A percentile compares a stretch with the other conserved stretches of the same genome.
Conservation (phyloP, 305 asterid species). For the Solanum chacoense region DNA sequence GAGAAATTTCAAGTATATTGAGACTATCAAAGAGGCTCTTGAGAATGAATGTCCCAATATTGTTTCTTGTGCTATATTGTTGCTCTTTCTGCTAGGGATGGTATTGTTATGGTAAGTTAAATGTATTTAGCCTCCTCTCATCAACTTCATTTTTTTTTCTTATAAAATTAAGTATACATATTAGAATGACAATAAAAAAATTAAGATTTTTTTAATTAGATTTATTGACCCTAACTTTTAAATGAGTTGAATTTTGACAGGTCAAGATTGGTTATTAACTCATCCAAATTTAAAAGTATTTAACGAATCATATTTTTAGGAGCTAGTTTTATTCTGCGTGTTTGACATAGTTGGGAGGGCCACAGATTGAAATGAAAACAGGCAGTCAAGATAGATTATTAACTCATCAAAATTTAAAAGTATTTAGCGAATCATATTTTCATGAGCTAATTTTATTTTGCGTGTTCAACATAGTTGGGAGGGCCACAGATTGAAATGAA, state of each 20-base stretch:
- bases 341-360: not conserved
- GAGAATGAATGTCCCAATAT: conserved; percentile 55
- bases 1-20: conserved; percentile 57
- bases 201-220: not conserved
- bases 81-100: conserved; percentile 78
- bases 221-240: not conserved
- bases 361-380: no score
- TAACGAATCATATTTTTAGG: not conserved
- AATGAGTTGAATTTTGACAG: no score
- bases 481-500: conserved; percentile 61
- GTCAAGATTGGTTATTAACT: no score
- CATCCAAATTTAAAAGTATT: no score
- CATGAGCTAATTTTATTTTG: not conserved
- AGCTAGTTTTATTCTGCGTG: not conserved
- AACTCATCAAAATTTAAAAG: not conserved
- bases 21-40: conserved; percentile 49
- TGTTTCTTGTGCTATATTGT: conserved; percentile 78
- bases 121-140: not conserved
- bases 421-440: not conserved
- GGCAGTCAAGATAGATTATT: not conserved
- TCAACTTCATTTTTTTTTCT: not conserved
- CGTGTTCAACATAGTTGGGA: conserved; percentile 32
- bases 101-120: conserved; percentile 36
- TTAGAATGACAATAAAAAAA: not conserved
- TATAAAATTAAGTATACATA: not conserved